Conservation (phyloP, 2,329 filamentous ascomycete genomes). For the Ophiostoma populinum region DNA sequence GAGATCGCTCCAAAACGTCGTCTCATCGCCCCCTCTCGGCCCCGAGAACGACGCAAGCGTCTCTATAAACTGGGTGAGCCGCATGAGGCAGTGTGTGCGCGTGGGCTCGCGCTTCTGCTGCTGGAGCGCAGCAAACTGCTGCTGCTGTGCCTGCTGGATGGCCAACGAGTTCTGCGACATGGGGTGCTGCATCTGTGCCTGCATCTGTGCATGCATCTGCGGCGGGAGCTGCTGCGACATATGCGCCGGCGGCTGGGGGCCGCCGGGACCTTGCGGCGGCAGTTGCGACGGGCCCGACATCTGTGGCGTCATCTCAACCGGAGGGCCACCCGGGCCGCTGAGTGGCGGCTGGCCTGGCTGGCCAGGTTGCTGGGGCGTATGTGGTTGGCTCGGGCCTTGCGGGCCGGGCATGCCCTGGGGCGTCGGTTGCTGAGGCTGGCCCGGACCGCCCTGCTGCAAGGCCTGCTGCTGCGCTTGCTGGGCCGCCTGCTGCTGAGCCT, state of each 20-base stretch:
- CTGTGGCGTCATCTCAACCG: slow-evolving; percentile 15
- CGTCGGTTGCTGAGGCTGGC: slow-evolving; percentile 16
- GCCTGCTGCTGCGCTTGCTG: slow-evolving; percentile 15
- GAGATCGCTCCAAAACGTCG: slow-evolving; percentile 64
- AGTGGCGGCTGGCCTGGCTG: slow-evolving; percentile 19
- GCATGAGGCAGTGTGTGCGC: slow-evolving; percentile 41
- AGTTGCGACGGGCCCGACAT: slow-evolving; percentile 18
- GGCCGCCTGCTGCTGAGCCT: slow-evolving; percentile 23
- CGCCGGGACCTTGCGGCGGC: slow-evolving; percentile 19
- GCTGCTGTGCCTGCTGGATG: slow-evolving; percentile 23
- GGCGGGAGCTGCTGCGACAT: slow-evolving; percentile 22
- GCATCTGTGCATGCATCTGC: slow-evolving; percentile 27
- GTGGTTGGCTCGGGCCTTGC: slow-evolving; percentile 12
- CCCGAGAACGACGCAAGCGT: slow-evolving; percentile 39
- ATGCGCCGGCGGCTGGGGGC: slow-evolving; percentile 1
- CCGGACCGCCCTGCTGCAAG: slow-evolving; percentile 25
- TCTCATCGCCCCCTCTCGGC: slow-evolving; percentile 44
- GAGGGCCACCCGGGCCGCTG: slow-evolving; percentile 13
- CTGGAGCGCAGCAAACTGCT: slow-evolving; percentile 21
- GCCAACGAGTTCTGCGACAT: slow-evolving; percentile 24
- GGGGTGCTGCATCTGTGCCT: slow-evolving; percentile 18
- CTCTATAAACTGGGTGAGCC: slow-evolving; percentile 45
- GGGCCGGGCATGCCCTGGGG: slow-evolving; percentile 9
- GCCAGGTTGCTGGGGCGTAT: slow-evolving; percentile 16
- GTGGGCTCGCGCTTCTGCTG: slow-evolving; percentile 33